Evolutionary conservation across 768 basidiomycete genomes (phyloP).

Genomic region (Tylopilus sp.): DNA sequence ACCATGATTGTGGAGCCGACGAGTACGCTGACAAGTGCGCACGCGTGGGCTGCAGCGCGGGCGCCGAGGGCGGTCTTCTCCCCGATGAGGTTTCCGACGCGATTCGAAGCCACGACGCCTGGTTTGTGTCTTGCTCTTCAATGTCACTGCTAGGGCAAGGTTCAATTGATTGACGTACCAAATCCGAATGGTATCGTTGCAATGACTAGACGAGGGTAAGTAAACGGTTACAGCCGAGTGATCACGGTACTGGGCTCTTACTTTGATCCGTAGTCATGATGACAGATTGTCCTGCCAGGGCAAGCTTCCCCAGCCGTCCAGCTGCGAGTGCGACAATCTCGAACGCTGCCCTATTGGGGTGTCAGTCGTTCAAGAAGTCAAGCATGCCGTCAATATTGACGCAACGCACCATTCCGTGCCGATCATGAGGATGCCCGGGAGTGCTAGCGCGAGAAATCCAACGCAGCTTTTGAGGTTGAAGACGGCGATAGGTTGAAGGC

Average conservation of each 20-base stretch:
- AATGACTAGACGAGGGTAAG: constrained; percentile 50
- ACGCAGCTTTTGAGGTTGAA: constrained; percentile 49
- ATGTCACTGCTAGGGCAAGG: constrained; percentile 4
- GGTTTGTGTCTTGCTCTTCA: not conserved
- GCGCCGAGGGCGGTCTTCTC: constrained; percentile 49
- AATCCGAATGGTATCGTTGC: constrained; percentile 77
- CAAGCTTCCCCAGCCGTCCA: constrained; percentile 61
- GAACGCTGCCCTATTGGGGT: constrained; percentile 61
- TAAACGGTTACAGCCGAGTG: not conserved
- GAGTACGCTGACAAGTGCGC: constrained; percentile 60
- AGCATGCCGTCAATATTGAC: not conserved
- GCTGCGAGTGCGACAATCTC: constrained; percentile 80
- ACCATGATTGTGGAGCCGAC: constrained; percentile 59
- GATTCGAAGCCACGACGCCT: constrained; percentile 61
- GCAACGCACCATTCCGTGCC: constrained; percentile 71
- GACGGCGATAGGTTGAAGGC: constrained; percentile 43
- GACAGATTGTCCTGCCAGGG: constrained; percentile 72
- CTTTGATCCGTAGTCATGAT: constrained; percentile 82
- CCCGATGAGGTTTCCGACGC: constrained; percentile 30
- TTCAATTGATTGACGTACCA: constrained; percentile 47
- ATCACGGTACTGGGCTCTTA: constrained; percentile 23
- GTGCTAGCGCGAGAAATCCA: constrained; percentile 58
- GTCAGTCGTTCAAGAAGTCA: not conserved
- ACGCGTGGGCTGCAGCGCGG: constrained; percentile 56
- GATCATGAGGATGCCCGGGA: constrained; percentile 79